phyloP scores from a whole-genome alignment of 164 flowering plant genomes.

The Berberis thunbergii region DNA sequence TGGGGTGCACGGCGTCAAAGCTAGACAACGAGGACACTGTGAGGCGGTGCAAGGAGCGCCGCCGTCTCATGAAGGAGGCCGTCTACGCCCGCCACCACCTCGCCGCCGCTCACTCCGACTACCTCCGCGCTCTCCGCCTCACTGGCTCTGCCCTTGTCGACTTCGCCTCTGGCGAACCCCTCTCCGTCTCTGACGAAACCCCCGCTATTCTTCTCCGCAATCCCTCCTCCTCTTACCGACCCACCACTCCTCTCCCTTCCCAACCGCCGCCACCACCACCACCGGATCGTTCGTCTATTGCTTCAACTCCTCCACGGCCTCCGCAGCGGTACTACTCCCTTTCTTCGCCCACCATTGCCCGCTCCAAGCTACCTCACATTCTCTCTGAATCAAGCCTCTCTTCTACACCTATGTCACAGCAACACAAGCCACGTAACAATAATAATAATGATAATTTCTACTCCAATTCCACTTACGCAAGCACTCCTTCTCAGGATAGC shows the following conservation, averaged over 20 bases:
- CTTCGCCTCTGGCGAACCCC: slow-evolving; percentile 79
- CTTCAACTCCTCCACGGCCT: slow-evolving; percentile 6
- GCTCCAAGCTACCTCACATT: slow-evolving; percentile 49
- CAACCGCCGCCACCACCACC: slow-evolving; percentile 2
- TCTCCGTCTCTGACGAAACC: slow-evolving; percentile 63
- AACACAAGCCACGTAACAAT: slow-evolving; percentile 10
- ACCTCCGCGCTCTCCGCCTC: slow-evolving; percentile 74
- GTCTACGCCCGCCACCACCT: slow-evolving; percentile 90
- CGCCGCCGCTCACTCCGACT: slow-evolving; percentile 89
- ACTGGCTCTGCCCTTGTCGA: slow-evolving; percentile 74
- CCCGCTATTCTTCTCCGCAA: slow-evolving; percentile 65
- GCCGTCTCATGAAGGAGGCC: slow-evolving; percentile 80
- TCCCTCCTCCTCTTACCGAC: slow-evolving; percentile 13
- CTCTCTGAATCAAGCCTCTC: slow-evolving; percentile 58
- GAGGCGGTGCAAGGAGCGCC: slow-evolving; percentile 87
- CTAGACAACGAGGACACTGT: slow-evolving; percentile 90
- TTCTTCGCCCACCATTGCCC: slow-evolving; percentile 32
- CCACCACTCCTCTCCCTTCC: background rate
- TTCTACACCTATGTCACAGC: slow-evolving; percentile 22
- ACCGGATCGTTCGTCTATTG: background rate
- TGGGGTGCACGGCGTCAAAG: slow-evolving; percentile 90
- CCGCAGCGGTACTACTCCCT: slow-evolving; percentile 2
- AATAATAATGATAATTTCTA: slow-evolving; percentile 1
- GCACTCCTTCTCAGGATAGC: slow-evolving; percentile 82
- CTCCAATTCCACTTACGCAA: slow-evolving; percentile 36